Conservation (phyloP, 2,329 filamentous ascomycete species). For the Alternaria sp. region DNA sequence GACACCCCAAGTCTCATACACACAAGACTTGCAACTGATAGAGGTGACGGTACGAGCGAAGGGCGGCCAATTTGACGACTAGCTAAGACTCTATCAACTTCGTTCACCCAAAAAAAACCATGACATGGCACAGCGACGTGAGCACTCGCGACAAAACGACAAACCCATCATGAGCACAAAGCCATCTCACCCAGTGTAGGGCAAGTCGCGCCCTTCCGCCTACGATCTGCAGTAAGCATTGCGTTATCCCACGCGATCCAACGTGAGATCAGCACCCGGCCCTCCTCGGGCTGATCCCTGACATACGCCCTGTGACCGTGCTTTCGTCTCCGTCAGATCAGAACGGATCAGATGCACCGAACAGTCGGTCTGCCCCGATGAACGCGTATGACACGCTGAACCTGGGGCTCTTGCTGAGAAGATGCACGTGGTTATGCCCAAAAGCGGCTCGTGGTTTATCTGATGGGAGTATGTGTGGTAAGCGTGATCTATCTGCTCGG, state of each 20-base stretch:
- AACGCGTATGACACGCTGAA: not conserved
- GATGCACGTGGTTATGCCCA: not conserved
- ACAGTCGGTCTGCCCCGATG: not conserved
- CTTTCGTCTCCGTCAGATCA: not conserved
- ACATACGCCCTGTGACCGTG: not conserved
- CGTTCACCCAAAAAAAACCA: rapidly evolving
- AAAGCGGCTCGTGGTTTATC: not conserved
- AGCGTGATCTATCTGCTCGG: not conserved
- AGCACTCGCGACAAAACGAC: not conserved
- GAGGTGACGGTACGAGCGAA: too few species aligned
- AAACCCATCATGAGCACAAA: not conserved
- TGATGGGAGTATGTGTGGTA: not conserved
- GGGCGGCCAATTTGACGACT: too few species aligned
- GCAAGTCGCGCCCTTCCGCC: not conserved
- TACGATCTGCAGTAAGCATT: not conserved
- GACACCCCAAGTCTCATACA: not conserved
- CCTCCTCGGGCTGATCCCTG: not conserved
- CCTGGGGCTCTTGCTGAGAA: not conserved
- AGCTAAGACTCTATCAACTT: not conserved
- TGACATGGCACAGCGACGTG: too few species aligned
- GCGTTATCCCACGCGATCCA: not conserved
- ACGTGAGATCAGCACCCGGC: not conserved
- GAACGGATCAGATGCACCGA: not conserved
- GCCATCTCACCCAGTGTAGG: not conserved
- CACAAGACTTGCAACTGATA: not conserved